Conservation (phyloP, 768 basidiomycete species). For the Boletus sensibilis region DNA sequence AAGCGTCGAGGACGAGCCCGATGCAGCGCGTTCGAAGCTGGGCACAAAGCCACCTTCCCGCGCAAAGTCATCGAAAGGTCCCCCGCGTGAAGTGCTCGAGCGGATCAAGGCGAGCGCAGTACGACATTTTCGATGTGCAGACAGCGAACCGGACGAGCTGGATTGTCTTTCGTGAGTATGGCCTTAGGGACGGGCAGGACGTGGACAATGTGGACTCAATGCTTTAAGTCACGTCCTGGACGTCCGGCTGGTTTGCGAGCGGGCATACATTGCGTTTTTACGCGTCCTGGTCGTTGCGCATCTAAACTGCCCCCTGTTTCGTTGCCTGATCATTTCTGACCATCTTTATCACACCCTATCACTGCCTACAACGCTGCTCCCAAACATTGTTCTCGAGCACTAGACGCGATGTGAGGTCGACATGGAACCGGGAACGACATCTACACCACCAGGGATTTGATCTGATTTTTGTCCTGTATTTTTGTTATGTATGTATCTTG, state of each 20-base stretch:
- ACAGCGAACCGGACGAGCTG: constrained; percentile 45
- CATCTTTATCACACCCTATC: not conserved
- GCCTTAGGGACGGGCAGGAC: not conserved
- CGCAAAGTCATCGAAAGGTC: constrained; percentile 32
- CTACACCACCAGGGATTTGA: not conserved
- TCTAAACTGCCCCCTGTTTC: not conserved
- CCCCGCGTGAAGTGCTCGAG: constrained; percentile 39
- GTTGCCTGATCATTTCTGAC: not conserved
- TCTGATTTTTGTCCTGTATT: not conserved
- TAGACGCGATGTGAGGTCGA: not conserved
- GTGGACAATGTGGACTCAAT: no score
- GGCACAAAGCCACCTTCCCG: constrained; percentile 1
- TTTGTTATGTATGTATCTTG: not conserved
- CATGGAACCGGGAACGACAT: no score
- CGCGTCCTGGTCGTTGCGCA: not conserved
- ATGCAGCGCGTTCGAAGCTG: not conserved
- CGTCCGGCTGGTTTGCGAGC: not conserved
- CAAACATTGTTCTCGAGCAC: not conserved
- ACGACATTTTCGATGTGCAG: constrained; percentile 14
- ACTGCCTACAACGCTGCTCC: not conserved
- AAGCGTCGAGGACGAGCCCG: not conserved
- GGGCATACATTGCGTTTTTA: not conserved
- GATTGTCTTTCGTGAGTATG: constrained; percentile 44
- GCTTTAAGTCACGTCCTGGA: not conserved
- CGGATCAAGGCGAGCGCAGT: constrained; percentile 35